Conservation (phyloP, 306 rosid genomes). For the Gastrolobium villosum region DNA sequence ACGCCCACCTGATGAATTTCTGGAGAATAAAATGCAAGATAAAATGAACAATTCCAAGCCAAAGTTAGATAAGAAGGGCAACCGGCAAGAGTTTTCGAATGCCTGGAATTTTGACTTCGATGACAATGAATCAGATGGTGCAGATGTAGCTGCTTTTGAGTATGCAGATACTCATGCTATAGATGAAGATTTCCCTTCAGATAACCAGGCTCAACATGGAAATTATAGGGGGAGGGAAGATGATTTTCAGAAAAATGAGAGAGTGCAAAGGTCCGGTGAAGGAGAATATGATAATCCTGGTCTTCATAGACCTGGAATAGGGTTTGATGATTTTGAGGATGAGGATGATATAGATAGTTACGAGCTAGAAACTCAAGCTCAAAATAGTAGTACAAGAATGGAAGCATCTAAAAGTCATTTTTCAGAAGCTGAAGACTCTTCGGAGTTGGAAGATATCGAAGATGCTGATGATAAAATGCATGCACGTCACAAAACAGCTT, state of each 20-base stretch:
- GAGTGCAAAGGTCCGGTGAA: conserved; percentile 57
- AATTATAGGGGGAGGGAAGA: conserved; percentile 57
- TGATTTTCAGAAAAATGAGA: conserved; percentile 54
- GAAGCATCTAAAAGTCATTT: conserved; percentile 59
- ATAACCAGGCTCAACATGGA: conserved; percentile 58
- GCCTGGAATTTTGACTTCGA: conserved; percentile 99
- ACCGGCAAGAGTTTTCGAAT: conserved; percentile 73
- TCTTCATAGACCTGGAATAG: conserved; percentile 63
- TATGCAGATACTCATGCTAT: conserved; percentile 79
- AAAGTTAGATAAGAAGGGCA: conserved; percentile 61
- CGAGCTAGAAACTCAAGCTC: conserved; percentile 67
- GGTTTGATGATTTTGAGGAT: conserved; percentile 96
- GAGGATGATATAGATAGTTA: conserved; percentile 93
- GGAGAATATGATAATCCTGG: conserved; percentile 61
- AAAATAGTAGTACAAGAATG: conserved; percentile 53
- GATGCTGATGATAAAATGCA: conserved; percentile 43
- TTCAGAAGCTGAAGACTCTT: conserved; percentile 67
- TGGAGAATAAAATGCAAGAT: conserved; percentile 76
- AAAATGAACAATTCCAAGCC: conserved; percentile 56
- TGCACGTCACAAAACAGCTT: conserved; percentile 40
- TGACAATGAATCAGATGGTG: conserved; percentile 97
- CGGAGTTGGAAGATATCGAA: conserved; percentile 62
- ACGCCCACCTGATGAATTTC: conserved; percentile 89
- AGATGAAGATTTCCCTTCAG: conserved; percentile 58
- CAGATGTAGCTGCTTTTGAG: conserved; percentile 98